These are phyloP conservation scores for Penicillium subrubescens DNA, from an alignment of 495 filamentous ascomycete species.

Conservation along the genomic window DNA sequence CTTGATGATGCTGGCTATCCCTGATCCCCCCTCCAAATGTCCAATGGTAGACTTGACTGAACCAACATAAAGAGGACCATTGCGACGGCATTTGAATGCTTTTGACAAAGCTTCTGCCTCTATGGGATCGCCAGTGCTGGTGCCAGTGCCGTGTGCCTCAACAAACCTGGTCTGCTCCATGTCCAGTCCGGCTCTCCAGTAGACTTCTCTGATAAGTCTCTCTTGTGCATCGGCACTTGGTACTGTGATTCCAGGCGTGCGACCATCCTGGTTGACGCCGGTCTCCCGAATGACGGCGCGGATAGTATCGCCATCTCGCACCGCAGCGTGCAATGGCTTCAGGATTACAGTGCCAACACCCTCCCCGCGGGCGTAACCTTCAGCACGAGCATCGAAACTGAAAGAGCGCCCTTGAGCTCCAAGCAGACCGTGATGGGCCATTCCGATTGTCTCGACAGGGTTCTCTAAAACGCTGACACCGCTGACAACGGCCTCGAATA, in stretches of 20 bases:
- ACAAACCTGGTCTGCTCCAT: constrained; percentile 46
- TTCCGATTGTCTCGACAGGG: constrained; percentile 21
- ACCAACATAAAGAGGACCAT: constrained; percentile 33
- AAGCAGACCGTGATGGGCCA: constrained; percentile 33
- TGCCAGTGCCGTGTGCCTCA: constrained; percentile 53
- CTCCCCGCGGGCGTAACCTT: constrained; percentile 51
- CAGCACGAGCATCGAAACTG: constrained; percentile 44
- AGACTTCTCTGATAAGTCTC: constrained; percentile 45
- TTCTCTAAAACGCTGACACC: constrained; percentile 27
- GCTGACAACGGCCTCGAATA: constrained; percentile 25
- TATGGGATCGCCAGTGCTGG: constrained; percentile 50
- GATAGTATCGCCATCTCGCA: constrained; percentile 47
- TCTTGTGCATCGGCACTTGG: constrained; percentile 43
- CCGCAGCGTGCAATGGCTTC: constrained; percentile 40
- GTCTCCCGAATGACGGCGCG: constrained; percentile 40
- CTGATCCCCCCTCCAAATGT: constrained; percentile 49
- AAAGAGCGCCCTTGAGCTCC: constrained; percentile 38
- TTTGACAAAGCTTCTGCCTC: constrained; percentile 53
- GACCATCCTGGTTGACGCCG: constrained; percentile 54
- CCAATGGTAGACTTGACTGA: constrained; percentile 48
- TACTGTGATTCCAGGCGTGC: constrained; percentile 44
- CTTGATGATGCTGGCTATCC: constrained; percentile 46
- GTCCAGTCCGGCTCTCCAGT: constrained; percentile 36
- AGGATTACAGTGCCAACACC: constrained; percentile 44
- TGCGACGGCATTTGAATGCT: constrained; percentile 24